phyloP scores from a whole-genome alignment of 2,329 filamentous ascomycete genomes.

The Aschersonia sp. region DNA sequence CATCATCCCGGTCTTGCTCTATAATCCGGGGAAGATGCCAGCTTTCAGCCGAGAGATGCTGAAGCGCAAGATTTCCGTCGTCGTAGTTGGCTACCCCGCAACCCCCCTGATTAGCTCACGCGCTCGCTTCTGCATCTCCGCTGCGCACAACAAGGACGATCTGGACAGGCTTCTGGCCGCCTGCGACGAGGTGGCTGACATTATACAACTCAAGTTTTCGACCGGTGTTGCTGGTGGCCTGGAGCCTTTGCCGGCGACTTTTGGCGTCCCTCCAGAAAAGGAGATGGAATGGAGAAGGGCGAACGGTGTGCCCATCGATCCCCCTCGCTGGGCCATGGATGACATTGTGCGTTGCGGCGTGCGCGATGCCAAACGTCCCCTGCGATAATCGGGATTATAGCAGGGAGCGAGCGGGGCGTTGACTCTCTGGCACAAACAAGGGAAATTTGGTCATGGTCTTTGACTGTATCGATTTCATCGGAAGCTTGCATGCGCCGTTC shows the following conservation, averaged over 20 bases:
- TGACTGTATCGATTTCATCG: neutral
- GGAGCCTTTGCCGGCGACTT: slow-evolving; percentile 57
- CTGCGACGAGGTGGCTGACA: slow-evolving; percentile 84
- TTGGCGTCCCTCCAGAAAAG: slow-evolving; percentile 54
- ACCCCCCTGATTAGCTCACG: slow-evolving; percentile 91
- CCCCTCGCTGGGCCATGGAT: slow-evolving; percentile 73
- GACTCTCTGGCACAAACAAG: neutral
- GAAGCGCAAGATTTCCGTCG: slow-evolving; percentile 91
- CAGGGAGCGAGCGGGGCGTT: neutral
- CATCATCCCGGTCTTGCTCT: slow-evolving; percentile 87
- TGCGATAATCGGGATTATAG: slow-evolving; percentile 32
- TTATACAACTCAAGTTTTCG: slow-evolving; percentile 94
- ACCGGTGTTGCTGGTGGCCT: slow-evolving; percentile 85
- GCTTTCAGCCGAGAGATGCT: slow-evolving; percentile 99
- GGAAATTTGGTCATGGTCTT: neutral
- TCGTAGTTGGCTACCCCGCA: slow-evolving; percentile 93
- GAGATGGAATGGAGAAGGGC: slow-evolving; percentile 53
- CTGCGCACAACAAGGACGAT: slow-evolving; percentile 97
- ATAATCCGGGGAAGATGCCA: slow-evolving; percentile 97
- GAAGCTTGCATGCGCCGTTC: neutral
- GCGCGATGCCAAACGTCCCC: slow-evolving; percentile 57
- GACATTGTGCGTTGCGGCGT: slow-evolving; percentile 66
- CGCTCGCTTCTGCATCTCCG: slow-evolving; percentile 88
- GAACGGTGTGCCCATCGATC: slow-evolving; percentile 51
- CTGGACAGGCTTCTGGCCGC: slow-evolving; percentile 78